Conservation (phyloP, 129 eudicot genomes). For the Tagetes erecta region DNA sequence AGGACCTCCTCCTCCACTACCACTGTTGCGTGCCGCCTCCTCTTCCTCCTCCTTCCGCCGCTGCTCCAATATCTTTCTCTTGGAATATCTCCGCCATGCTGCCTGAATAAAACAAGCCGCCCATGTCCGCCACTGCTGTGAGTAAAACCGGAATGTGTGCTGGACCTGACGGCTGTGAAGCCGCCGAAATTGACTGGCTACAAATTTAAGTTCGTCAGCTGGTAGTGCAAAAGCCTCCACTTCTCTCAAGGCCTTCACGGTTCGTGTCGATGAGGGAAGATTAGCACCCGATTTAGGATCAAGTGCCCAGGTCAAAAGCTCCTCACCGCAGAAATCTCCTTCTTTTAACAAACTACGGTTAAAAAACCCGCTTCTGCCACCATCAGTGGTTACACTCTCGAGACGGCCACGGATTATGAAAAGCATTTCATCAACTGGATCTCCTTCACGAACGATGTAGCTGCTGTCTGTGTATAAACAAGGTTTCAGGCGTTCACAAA, state of each 20-base stretch:
- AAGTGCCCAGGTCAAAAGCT: constrained; percentile 96
- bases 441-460: constrained; percentile 92
- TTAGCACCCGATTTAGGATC: constrained; percentile 82
- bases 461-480: constrained; percentile 79
- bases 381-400: constrained; percentile 86
- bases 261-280: constrained; percentile 88
- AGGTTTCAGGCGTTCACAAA: constrained; percentile 91
- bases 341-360: constrained; percentile 81
- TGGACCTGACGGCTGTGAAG: constrained; percentile 96
- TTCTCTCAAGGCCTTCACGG: constrained; percentile 79
- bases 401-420: constrained; percentile 96
- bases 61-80: constrained; percentile 66
- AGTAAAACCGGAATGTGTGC: constrained; percentile 89
- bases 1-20: constrained; percentile 35
- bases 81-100: constrained; percentile 83
- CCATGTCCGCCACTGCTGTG: constrained; percentile 97
- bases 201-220: constrained; percentile 87
- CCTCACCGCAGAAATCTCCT: constrained; percentile 95
- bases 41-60: constrained; percentile 73
- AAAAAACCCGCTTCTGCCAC: constrained; percentile 93
- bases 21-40: constrained; percentile 44
- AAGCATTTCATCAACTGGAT: constrained; percentile 96
- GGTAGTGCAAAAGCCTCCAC: constrained; percentile 91
- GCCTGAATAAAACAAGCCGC: constrained; percentile 96
- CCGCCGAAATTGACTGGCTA: constrained; percentile 85